phyloP scores from a whole-genome alignment of 495 filamentous ascomycete genomes.

The Trichoderma asperelloides region DNA sequence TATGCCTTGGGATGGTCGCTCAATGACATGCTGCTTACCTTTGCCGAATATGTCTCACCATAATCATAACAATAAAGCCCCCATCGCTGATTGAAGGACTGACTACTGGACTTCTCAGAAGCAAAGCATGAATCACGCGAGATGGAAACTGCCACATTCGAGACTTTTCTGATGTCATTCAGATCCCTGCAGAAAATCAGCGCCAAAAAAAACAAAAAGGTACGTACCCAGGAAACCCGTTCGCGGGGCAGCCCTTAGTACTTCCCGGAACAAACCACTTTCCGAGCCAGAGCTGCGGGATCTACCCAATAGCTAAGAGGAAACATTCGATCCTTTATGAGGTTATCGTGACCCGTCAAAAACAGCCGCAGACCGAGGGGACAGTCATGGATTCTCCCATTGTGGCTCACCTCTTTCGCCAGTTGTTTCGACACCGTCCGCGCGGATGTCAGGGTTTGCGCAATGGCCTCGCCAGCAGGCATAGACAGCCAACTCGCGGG shows the following conservation, averaged over 20 bases:
- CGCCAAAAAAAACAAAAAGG: background rate
- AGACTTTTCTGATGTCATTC: background rate
- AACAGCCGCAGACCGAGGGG: background rate
- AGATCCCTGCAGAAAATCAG: background rate
- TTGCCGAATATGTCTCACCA: background rate
- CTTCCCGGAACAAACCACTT: slow-evolving; percentile 4
- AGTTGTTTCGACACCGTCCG: slow-evolving; percentile 62
- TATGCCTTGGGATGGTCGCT: slow-evolving; percentile 47
- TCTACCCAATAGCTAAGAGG: background rate
- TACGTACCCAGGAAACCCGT: slow-evolving; percentile 8
- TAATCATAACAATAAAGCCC: background rate
- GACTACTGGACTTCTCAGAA: background rate
- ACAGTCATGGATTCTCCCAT: slow-evolving; percentile 71
- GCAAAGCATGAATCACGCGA: background rate
- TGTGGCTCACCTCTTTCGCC: slow-evolving; percentile 68
- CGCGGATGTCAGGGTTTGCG: slow-evolving; percentile 51
- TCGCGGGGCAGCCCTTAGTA: slow-evolving; percentile 15
- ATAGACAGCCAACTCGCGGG: background rate
- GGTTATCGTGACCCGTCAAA: background rate
- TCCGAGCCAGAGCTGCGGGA: background rate
- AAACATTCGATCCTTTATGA: background rate
- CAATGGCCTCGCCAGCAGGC: slow-evolving; percentile 12
- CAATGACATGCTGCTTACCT: slow-evolving; percentile 34
- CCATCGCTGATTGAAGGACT: background rate
- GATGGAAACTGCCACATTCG: background rate